Percentiles rank a stretch among this genome's conserved stretches.
Conservation (phyloP, 345 rosid genomes). For the Dipteronia dyeriana region DNA sequence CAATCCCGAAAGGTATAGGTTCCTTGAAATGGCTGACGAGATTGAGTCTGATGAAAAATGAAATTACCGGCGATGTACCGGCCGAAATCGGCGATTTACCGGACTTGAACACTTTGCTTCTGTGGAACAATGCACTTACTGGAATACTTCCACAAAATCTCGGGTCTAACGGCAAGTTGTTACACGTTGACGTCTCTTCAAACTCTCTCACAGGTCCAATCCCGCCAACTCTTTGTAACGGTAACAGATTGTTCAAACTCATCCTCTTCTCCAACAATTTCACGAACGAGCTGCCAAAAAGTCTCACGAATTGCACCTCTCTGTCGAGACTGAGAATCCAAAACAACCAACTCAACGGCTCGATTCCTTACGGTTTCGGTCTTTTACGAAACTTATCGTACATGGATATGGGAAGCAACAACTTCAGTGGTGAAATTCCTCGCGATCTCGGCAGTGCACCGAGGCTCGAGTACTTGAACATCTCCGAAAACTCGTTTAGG, state of each 20-base stretch:
- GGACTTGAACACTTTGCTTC: constrained; percentile 46
- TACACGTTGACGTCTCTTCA: constrained; percentile 66
- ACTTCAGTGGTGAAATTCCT: constrained; percentile 66
- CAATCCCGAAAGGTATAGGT: constrained; percentile 57
- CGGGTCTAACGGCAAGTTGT: constrained; percentile 67
- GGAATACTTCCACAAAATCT: constrained; percentile 75
- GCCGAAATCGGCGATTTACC: constrained; percentile 63
- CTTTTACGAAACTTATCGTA: constrained; percentile 57
- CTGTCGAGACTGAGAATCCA: constrained; percentile 68
- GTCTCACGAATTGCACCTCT: constrained; percentile 59
- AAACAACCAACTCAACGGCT: constrained; percentile 64
- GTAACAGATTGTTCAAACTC: constrained; percentile 74
- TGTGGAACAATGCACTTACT: constrained; percentile 76
- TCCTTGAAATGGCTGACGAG: constrained; percentile 53
- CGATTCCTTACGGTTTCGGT: constrained; percentile 77
- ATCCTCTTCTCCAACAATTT: constrained; percentile 84
- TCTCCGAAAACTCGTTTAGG: constrained; percentile 63
- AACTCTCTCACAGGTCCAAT: constrained; percentile 74
- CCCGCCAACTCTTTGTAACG: constrained; percentile 73
- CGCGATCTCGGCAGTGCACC: constrained; percentile 62
- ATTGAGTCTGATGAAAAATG: constrained; percentile 66
- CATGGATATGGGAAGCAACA: constrained; percentile 75
- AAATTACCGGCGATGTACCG: constrained; percentile 65
- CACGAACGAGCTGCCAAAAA: constrained; percentile 46
- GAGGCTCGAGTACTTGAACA: constrained; percentile 67